Conservation (phyloP, 371 early-diverging fungal genomes). For the Syncephalastrum monosporum region DNA sequence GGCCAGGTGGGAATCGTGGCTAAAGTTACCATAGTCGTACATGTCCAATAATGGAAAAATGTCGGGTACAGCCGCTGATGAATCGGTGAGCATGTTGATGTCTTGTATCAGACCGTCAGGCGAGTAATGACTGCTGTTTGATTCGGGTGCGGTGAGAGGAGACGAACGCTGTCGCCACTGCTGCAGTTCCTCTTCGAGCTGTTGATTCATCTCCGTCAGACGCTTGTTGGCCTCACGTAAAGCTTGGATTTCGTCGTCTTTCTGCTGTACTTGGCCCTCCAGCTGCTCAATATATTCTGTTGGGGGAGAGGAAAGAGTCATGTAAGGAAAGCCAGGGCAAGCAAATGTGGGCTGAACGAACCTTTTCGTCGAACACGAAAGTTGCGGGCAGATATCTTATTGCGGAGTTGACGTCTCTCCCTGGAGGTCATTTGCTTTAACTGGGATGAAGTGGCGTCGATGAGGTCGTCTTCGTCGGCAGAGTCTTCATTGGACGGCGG, state of each 20-base stretch:
- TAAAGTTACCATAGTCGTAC: conserved; percentile 10
- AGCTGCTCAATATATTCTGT: conserved; percentile 22
- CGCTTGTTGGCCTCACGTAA: conserved; percentile 9
- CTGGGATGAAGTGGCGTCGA: conserved; percentile 8
- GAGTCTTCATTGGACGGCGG: conserved; percentile 10
- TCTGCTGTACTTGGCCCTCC: conserved; percentile 13
- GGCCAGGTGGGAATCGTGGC: conserved; percentile 3
- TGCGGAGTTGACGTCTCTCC: conserved; percentile 83
- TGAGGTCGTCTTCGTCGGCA: conserved; percentile 9
- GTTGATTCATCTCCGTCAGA: conserved; percentile 10
- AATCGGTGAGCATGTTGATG: background rate
- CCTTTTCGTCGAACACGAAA: conserved; percentile 88
- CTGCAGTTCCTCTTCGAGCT: conserved; percentile 9
- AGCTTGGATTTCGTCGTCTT: conserved; percentile 16
- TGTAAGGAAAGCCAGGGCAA: background rate
- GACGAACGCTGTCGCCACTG: conserved; percentile 4
- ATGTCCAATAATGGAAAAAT: conserved; percentile 7
- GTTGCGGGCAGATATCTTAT: conserved; percentile 88
- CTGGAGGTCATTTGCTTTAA: conserved; percentile 71
- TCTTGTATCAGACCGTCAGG: background rate
- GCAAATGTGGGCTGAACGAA: conserved; percentile 24
- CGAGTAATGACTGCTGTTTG: no score
- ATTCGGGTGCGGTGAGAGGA: no score
- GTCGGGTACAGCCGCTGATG: background rate
- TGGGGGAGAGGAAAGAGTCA: no score